Percentiles rank a stretch among this genome's conserved stretches.
Evolutionary conservation across 1,284 basidiomycete genomes (phyloP).

Genomic region (Nidula niveotomentosa): DNA sequence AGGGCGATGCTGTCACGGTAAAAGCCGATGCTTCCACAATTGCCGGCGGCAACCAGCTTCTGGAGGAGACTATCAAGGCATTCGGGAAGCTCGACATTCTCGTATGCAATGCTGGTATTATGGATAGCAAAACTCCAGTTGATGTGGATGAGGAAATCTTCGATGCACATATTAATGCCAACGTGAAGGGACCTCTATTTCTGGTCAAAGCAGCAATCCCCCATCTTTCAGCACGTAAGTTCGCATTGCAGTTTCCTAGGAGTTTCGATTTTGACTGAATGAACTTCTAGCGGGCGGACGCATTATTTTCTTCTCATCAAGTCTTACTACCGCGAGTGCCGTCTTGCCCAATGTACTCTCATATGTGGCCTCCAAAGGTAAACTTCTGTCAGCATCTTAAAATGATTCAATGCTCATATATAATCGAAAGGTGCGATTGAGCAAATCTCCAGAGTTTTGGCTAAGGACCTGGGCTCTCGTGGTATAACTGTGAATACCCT

Average conservation of each 20-base stretch:
- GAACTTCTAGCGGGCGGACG: conserved; percentile 39
- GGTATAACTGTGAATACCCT: conserved; percentile 60
- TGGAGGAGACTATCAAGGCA: conserved; percentile 33
- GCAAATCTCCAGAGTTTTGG: conserved; percentile 58
- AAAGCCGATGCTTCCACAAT: conserved; percentile 42
- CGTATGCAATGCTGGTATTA: conserved; percentile 46
- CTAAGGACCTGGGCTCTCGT: conserved; percentile 51
- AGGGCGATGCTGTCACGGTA: conserved; percentile 38
- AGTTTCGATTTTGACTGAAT: background rate
- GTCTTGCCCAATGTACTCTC: conserved; percentile 47
- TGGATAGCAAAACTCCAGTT: conserved; percentile 35
- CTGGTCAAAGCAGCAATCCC: conserved; percentile 36
- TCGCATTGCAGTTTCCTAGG: background rate
- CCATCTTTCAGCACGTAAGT: conserved; percentile 36
- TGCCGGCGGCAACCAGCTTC: conserved; percentile 31
- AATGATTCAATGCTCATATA: background rate
- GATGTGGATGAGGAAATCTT: conserved; percentile 43
- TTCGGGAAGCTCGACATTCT: conserved; percentile 49
- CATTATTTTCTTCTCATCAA: conserved; percentile 56
- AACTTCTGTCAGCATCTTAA: background rate
- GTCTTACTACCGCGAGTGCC: conserved; percentile 41
- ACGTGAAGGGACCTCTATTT: conserved; percentile 53
- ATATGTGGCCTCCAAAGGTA: conserved; percentile 39
- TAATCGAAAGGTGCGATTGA: conserved; percentile 52
- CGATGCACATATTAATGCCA: conserved; percentile 40